These are phyloP conservation scores for Colletotrichum destructivum DNA, from an alignment of 2,329 filamentous ascomycete species.

Conservation along the genomic window DNA sequence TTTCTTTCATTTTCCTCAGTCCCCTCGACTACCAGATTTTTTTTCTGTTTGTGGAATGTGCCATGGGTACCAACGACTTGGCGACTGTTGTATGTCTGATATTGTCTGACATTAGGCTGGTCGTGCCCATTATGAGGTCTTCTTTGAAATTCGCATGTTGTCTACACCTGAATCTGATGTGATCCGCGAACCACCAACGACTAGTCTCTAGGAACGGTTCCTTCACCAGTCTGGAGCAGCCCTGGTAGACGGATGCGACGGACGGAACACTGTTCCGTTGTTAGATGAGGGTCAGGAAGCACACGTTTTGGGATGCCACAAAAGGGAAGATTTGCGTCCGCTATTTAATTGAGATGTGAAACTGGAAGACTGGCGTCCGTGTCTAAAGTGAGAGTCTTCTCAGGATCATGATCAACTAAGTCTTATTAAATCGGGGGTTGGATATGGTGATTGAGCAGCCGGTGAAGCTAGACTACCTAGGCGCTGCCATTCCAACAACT, in stretches of 20 bases:
- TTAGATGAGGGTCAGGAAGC: neutral
- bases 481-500: neutral
- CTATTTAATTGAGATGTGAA: too few relatives aligned
- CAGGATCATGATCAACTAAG: neutral
- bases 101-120: neutral
- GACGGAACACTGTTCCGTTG: neutral
- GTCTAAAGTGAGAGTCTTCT: accelerated
- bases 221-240: neutral
- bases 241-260: neutral
- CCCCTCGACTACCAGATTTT: neutral
- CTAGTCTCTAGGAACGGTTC: too few relatives aligned
- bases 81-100: neutral
- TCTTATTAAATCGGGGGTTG: neutral
- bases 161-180: too few relatives aligned
- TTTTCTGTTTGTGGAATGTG: slow-evolving; percentile 16
- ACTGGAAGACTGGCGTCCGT: neutral
- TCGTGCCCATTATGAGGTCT: neutral
- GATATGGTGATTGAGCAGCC: neutral
- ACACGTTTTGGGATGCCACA: neutral
- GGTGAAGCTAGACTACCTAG: too few relatives aligned
- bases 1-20: neutral
- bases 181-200: neutral
- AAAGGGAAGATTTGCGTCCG: neutral
- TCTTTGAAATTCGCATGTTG: neutral
- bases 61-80: neutral